These are phyloP conservation scores for Echium plantagineum DNA, from an alignment of 257 asterid genomes.

Conservation along the genomic window DNA sequence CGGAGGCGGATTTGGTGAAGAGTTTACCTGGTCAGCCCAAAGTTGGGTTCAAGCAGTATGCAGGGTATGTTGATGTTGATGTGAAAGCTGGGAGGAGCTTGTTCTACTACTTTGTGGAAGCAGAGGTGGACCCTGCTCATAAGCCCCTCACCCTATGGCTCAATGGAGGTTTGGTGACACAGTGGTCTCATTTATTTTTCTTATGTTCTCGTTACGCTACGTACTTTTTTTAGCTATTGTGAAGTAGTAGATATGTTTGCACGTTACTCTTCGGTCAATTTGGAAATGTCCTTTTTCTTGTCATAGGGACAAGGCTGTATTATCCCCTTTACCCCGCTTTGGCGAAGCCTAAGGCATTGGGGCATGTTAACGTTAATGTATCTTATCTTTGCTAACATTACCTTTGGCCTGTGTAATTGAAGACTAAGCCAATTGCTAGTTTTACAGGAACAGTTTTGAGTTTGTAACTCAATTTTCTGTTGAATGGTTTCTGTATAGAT, in stretches of 20 bases:
- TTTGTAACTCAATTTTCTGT: no score
- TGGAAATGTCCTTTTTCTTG: background rate
- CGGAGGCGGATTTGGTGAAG: constrained; percentile 48
- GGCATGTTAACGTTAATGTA: background rate
- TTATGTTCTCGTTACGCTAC: no score
- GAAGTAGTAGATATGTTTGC: no score
- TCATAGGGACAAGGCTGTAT: background rate
- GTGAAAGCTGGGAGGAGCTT: constrained; percentile 49
- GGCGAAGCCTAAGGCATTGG: no score
- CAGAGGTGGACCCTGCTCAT: constrained; percentile 37
- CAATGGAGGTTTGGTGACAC: constrained; percentile 40
- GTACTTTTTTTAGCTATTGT: no score
- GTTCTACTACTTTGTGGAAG: constrained; percentile 67
- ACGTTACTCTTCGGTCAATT: background rate
- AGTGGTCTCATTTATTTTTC: background rate
- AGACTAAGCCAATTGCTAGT: no score
- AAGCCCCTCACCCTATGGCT: constrained; percentile 61
- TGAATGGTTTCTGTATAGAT: no score
- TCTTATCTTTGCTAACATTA: background rate
- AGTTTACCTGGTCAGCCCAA: constrained; percentile 53
- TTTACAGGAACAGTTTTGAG: no score
- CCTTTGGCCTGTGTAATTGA: no score
- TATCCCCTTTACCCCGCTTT: background rate
- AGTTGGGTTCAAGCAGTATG: constrained; percentile 53
- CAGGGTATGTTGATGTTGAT: constrained; percentile 66